Evolutionary conservation across 305 asterid species (phyloP).

Genomic region (Rubia peregrina): DNA sequence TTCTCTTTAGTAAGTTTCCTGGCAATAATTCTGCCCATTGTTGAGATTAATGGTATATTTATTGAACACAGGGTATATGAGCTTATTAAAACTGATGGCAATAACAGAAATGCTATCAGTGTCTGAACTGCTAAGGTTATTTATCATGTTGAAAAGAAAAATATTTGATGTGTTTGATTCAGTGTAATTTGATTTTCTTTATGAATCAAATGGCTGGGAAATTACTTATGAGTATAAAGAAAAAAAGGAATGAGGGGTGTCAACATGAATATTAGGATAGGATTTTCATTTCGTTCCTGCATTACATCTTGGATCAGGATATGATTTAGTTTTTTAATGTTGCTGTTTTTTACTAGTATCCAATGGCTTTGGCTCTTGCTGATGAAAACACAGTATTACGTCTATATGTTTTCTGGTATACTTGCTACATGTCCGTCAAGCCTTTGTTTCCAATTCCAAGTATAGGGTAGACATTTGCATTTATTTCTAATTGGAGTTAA

Average conservation of each 20-base stretch:
- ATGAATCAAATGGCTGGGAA: not conserved
- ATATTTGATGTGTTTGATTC: not conserved
- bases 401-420: not conserved
- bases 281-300: not conserved
- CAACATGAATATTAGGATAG: not conserved
- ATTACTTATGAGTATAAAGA: too few relatives aligned
- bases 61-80: not conserved
- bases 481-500: not conserved
- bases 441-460: not conserved
- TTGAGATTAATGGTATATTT: not conserved
- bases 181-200: conserved; percentile 1
- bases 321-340: not conserved
- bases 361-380: not conserved
- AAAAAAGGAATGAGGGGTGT: not conserved
- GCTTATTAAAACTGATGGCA: not conserved
- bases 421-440: not conserved
- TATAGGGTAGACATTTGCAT: not conserved
- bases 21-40: not conserved
- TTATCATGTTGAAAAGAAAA: not conserved
- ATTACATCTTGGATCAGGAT: not conserved
- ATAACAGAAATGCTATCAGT: not conserved
- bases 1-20: conserved; percentile 70
- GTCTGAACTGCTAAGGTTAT: not conserved
- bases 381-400: not conserved
- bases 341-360: not conserved